Percentiles rank a stretch among this genome's conserved stretches.
phyloP scores from a whole-genome alignment of 176 grass and related monocot genomes.

The Oryza punctata region DNA sequence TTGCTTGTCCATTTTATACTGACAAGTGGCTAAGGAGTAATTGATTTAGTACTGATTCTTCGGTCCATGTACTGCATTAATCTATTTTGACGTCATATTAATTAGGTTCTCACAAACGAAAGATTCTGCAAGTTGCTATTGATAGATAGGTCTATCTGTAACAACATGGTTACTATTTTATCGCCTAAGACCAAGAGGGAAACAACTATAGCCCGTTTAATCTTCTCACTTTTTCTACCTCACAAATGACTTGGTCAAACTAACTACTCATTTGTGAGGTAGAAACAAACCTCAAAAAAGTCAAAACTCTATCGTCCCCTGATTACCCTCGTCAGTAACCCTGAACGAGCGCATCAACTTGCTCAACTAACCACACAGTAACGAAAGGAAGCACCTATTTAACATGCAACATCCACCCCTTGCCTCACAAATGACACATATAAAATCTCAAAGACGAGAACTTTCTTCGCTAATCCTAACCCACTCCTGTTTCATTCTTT shows the following conservation, averaged over 20 bases:
- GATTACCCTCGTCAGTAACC: neutral
- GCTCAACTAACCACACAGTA: slow-evolving; percentile 28
- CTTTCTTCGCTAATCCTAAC: slow-evolving; percentile 32
- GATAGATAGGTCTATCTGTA: neutral
- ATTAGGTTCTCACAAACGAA: neutral
- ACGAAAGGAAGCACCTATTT: neutral
- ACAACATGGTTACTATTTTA: slow-evolving; percentile 13
- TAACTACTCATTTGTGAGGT: too few species aligned
- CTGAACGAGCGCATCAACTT: slow-evolving; percentile 52
- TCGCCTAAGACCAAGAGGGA: neutral
- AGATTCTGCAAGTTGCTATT: slow-evolving; percentile 30
- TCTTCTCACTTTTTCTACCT: neutral
- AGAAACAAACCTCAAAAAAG: slow-evolving; percentile 22
- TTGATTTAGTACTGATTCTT: neutral
- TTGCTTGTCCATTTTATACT: neutral
- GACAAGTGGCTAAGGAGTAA: neutral
- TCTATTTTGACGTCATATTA: slow-evolving; percentile 30
- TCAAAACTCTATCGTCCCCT: neutral
- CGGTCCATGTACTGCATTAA: slow-evolving; percentile 3
- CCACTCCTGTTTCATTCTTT: neutral
- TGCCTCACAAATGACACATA: slow-evolving; percentile 21
- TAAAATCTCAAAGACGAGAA: neutral
- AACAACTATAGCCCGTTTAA: neutral
- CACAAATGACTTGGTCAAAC: slow-evolving; percentile 16
- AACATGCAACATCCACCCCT: slow-evolving; percentile 30